phyloP scores from a whole-genome alignment of 2,329 filamentous ascomycete species.

The Calonectria pseudoreteaudii region DNA sequence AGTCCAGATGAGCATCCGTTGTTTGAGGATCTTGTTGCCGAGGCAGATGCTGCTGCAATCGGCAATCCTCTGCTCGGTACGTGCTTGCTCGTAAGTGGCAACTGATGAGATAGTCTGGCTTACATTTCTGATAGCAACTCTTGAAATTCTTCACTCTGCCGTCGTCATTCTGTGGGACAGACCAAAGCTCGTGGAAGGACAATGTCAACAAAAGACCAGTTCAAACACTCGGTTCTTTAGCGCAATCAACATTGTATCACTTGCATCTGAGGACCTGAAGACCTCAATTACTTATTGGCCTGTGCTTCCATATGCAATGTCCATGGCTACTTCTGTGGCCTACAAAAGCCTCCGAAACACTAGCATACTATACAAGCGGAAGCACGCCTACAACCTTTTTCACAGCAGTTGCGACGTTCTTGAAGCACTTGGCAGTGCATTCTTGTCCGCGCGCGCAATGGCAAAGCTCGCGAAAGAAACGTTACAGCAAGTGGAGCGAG shows the following conservation, averaged over 20 bases:
- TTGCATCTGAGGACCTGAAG: conserved; percentile 12
- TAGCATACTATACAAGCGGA: conserved; percentile 10
- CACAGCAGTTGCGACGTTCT: conserved; percentile 8
- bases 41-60: not conserved
- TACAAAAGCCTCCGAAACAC: conserved; percentile 17
- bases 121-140: not conserved
- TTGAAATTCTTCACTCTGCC: conserved; percentile 8
- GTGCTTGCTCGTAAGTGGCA: not conserved
- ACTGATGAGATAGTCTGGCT: rapidly evolving
- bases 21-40: conserved; percentile 2
- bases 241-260: not conserved
- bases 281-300: not conserved
- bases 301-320: conserved; percentile 11
- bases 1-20: not conserved
- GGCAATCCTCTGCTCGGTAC: not conserved
- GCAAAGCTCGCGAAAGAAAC: conserved; percentile 7
- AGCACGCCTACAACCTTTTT: conserved; percentile 3
- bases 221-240: conserved; percentile 3
- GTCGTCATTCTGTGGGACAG: conserved; percentile 9
- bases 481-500: conserved; percentile 5
- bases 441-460: conserved; percentile 9
- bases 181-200: not conserved
- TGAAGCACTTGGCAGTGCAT: not conserved
- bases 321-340: conserved; percentile 9
- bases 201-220: not conserved